Evolutionary conservation across 2,329 filamentous ascomycete genomes (phyloP).

Genomic region (Diaporthe velutina): DNA sequence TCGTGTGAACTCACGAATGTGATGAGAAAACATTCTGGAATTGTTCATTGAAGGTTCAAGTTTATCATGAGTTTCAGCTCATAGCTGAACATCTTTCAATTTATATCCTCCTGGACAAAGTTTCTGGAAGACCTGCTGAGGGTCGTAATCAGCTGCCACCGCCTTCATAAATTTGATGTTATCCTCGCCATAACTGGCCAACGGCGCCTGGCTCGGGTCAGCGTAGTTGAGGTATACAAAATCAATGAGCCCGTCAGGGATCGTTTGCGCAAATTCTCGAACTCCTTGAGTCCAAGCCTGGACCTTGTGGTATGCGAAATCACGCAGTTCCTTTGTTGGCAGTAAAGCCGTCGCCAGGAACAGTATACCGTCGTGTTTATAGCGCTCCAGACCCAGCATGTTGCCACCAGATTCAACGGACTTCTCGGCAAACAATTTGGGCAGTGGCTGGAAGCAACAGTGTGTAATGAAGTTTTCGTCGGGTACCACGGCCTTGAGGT

Average conservation of each 20-base stretch:
- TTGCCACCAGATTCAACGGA: conserved; percentile 42
- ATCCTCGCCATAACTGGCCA: conserved; percentile 46
- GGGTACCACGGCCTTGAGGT: conserved; percentile 40
- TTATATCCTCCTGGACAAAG: conserved; percentile 45
- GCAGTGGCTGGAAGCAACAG: conserved; percentile 45
- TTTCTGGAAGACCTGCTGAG: conserved; percentile 45
- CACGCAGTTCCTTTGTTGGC: conserved; percentile 41
- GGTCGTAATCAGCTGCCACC: conserved; percentile 45
- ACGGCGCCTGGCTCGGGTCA: conserved; percentile 44
- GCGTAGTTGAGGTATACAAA: conserved; percentile 48
- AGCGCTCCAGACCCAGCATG: conserved; percentile 42
- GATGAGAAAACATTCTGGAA: no score
- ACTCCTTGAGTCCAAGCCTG: conserved; percentile 39
- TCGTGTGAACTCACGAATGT: no score
- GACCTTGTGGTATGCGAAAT: conserved; percentile 40
- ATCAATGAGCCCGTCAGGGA: conserved; percentile 37
- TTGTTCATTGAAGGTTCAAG: no score
- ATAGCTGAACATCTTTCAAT: conserved; percentile 23
- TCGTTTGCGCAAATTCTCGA: conserved; percentile 38
- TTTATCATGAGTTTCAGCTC: no score
- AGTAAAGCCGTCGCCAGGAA: conserved; percentile 41
- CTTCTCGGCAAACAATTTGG: conserved; percentile 31
- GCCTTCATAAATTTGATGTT: conserved; percentile 45
- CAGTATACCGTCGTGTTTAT: conserved; percentile 41
- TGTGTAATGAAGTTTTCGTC: conserved; percentile 43